phyloP scores from a whole-genome alignment of 805 yeast species.

The Ogataea haglerorum region DNA sequence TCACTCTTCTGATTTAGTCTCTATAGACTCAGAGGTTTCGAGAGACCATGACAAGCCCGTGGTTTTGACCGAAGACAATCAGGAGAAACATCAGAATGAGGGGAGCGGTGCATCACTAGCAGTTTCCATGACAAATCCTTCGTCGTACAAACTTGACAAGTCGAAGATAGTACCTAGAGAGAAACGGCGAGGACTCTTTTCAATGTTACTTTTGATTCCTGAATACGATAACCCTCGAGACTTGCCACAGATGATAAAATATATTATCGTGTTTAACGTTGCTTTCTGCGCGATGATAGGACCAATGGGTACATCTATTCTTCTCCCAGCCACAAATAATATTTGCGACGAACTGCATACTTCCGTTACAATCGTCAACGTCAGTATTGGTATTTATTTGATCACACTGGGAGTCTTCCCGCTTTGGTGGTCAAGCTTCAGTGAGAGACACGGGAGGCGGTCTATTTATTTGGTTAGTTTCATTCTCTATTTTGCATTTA shows the following conservation, averaged over 20 bases:
- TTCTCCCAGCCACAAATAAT: constrained; percentile 72
- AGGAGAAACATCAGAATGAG: neutral
- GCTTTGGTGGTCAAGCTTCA: constrained; percentile 82
- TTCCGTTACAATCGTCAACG: constrained; percentile 57
- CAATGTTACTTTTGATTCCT: constrained; percentile 51
- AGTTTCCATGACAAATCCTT: constrained; percentile 7
- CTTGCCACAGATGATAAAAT: constrained; percentile 49
- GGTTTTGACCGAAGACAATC: neutral
- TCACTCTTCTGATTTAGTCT: constrained; percentile 1
- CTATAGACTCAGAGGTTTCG: constrained; percentile 4
- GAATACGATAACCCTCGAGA: constrained; percentile 73
- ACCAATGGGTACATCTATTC: constrained; percentile 85
- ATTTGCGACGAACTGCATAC: constrained; percentile 56
- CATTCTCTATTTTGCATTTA: constrained; percentile 56
- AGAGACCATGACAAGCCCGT: constrained; percentile 1
- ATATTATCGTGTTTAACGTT: constrained; percentile 56
- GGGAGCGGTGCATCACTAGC: neutral
- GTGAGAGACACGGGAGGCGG: constrained; percentile 74
- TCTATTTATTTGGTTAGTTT: constrained; percentile 70
- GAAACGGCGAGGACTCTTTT: constrained; percentile 58
- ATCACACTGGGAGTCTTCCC: constrained; percentile 77
- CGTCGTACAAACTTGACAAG: constrained; percentile 26
- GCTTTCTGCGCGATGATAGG: constrained; percentile 77
- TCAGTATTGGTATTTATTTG: constrained; percentile 77
- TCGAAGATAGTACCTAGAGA: constrained; percentile 32